These are phyloP conservation scores for Colletotrichum karsti DNA, from an alignment of 2,329 filamentous ascomycete genomes.

Conservation along the genomic window DNA sequence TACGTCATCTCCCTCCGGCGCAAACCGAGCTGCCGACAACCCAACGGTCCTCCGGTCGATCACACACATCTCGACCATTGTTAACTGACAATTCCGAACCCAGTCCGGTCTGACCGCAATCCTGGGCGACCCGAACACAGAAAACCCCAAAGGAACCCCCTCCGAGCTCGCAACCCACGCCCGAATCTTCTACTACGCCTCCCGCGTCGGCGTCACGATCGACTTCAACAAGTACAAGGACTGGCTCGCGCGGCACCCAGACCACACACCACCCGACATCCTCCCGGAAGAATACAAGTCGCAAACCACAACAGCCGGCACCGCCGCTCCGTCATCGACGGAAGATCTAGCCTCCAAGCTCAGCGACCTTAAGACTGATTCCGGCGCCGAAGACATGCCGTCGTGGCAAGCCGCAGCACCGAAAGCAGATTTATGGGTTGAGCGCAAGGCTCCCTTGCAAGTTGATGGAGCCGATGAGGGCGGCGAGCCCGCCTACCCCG, in stretches of 20 bases:
- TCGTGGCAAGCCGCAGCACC: conserved; percentile 61
- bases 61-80: no score
- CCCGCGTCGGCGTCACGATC: conserved; percentile 59
- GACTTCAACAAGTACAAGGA: conserved; percentile 74
- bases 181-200: conserved; percentile 72
- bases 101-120: conserved; percentile 71
- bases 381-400: conserved; percentile 27
- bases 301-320: neutral
- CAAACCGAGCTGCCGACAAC: neutral
- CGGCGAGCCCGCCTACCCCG: conserved; percentile 77
- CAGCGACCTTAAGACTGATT: conserved; percentile 3
- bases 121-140: conserved; percentile 59
- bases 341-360: conserved; percentile 24
- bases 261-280: conserved; percentile 43
- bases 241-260: conserved; percentile 59
- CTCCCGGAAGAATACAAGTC: conserved; percentile 43
- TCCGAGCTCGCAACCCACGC: conserved; percentile 71
- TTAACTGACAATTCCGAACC: neutral
- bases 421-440: conserved; percentile 54
- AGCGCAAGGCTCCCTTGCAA: conserved; percentile 40
- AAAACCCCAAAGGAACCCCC: conserved; percentile 56
- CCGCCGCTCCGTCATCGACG: neutral
- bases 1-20: conserved; percentile 37
- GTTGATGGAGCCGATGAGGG: conserved; percentile 29
- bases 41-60: no score